Conservation (phyloP, 2,329 filamentous ascomycete species). For the Westerdykella aurantiaca region DNA sequence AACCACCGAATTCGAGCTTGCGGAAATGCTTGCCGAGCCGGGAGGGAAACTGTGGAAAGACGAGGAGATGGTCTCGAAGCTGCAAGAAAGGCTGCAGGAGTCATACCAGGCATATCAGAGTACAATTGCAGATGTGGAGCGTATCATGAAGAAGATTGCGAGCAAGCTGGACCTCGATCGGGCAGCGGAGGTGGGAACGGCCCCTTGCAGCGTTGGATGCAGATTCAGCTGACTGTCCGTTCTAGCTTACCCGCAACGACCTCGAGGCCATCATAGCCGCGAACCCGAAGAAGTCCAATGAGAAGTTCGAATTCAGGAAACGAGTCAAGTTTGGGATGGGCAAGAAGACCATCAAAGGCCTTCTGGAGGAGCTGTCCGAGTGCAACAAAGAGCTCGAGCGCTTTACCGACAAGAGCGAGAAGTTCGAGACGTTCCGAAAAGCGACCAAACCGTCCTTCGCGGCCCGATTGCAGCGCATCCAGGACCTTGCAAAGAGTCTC, state of each 20-base stretch:
- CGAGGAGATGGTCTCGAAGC: conserved; percentile 19
- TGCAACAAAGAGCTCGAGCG: conserved; percentile 37
- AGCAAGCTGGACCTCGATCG: conserved; percentile 34
- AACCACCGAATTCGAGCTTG: conserved; percentile 31
- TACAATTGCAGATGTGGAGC: conserved; percentile 33
- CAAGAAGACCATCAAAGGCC: conserved; percentile 32
- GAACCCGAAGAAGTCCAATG: conserved; percentile 26
- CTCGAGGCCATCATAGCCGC: conserved; percentile 32
- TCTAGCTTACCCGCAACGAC: conserved; percentile 29
- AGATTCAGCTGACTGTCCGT: conserved; percentile 11
- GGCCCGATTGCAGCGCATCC: conserved; percentile 28
- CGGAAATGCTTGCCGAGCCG: conserved; percentile 31
- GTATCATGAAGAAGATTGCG: conserved; percentile 32
- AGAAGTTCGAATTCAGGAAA: conserved; percentile 33
- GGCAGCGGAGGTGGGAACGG: conserved; percentile 22
- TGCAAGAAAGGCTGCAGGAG: conserved; percentile 30
- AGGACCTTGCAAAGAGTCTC: conserved; percentile 29
- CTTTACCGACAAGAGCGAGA: conserved; percentile 35
- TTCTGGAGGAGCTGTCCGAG: conserved; percentile 33
- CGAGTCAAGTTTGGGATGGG: conserved; percentile 33
- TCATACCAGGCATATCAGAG: conserved; percentile 32
- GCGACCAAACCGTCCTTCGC: conserved; percentile 31
- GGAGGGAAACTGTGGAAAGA: conserved; percentile 30
- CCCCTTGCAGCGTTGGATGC: conserved; percentile 2
- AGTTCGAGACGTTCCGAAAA: conserved; percentile 32